Percentiles rank a stretch among this genome's conserved stretches.
phyloP scores from a whole-genome alignment of 352 stramenopile genomes.

The Globisporangium solare region DNA sequence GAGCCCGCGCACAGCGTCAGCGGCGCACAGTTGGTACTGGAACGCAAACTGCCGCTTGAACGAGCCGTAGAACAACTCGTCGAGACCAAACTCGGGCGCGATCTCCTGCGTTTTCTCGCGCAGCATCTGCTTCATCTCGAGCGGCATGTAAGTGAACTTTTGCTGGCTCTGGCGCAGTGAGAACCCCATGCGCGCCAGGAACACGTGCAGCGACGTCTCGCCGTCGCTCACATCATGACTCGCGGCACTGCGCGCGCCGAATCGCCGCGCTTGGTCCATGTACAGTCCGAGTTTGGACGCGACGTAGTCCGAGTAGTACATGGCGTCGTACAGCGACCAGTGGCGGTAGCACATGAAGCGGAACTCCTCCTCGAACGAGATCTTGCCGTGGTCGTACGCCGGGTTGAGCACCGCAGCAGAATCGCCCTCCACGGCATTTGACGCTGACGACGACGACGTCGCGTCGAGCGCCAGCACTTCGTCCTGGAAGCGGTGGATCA shows the following conservation, averaged over 20 bases:
- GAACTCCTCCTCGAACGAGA: conserved; percentile 90
- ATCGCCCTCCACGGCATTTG: conserved; percentile 18
- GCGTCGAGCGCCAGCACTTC: conserved; percentile 82
- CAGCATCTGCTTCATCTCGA: conserved; percentile 89
- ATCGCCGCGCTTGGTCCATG: conserved; percentile 52
- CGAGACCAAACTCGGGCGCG: conserved; percentile 91
- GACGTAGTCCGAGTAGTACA: conserved; percentile 96
- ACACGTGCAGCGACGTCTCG: conserved; percentile 84
- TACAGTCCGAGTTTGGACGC: conserved; percentile 85
- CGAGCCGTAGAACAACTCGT: conserved; percentile 95
- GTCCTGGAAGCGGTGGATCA: conserved; percentile 88
- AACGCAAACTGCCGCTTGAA: conserved; percentile 95
- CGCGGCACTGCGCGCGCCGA: conserved; percentile 54
- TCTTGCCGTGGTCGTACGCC: conserved; percentile 75
- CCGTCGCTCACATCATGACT: conserved; percentile 25
- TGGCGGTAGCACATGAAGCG: conserved; percentile 97
- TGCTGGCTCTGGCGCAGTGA: conserved; percentile 94
- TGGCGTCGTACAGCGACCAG: conserved; percentile 93
- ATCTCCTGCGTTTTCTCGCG: conserved; percentile 91
- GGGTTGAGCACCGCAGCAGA: conserved; percentile 29
- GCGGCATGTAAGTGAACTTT: conserved; percentile 94
- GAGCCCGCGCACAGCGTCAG: conserved; percentile 93
- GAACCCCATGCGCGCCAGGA: conserved; percentile 97
- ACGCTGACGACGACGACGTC: conserved; percentile 24
- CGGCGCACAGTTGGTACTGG: conserved; percentile 92